Percentiles rank a stretch among this genome's conserved stretches.
Conservation (phyloP, 352 stramenopile species). For the Pythium myriotylum region DNA sequence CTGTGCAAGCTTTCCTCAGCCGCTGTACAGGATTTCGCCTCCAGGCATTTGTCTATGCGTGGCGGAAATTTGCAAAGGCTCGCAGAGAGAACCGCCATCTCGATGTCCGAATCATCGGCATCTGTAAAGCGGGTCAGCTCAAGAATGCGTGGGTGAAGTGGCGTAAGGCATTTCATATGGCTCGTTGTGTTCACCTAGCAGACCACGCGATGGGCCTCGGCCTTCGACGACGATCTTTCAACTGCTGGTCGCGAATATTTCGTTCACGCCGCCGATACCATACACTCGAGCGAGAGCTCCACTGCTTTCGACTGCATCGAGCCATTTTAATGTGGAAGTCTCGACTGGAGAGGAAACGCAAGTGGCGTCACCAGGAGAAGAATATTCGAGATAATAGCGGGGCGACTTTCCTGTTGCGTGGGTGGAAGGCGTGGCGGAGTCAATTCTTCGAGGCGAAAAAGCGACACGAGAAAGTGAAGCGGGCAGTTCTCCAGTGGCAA, state of each 20-base stretch:
- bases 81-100: background rate
- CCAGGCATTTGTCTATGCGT: slow-evolving; percentile 7
- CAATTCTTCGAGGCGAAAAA: background rate
- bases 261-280: background rate
- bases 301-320: background rate
- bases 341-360: background rate
- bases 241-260: background rate
- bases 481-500: slow-evolving; percentile 14
- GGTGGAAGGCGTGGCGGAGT: slow-evolving; percentile 13
- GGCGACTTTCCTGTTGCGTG: background rate
- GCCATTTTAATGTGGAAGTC: background rate
- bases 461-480: background rate
- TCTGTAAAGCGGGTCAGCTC: background rate
- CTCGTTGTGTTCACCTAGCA: slow-evolving; percentile 15
- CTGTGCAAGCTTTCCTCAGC: slow-evolving; percentile 1
- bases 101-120: background rate
- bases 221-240: slow-evolving; percentile 5
- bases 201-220: slow-evolving; percentile 3
- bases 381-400: background rate
- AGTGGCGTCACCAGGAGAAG: too few species aligned
- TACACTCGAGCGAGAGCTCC: background rate
- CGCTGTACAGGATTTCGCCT: background rate
- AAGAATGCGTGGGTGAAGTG: slow-evolving; percentile 6
- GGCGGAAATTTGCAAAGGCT: background rate
- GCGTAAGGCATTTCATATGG: slow-evolving; percentile 15